Percentiles rank a stretch among this genome's conserved stretches.
Evolutionary conservation across 2,329 filamentous ascomycete species (phyloP).

Genomic region (Penicillium sp.): DNA sequence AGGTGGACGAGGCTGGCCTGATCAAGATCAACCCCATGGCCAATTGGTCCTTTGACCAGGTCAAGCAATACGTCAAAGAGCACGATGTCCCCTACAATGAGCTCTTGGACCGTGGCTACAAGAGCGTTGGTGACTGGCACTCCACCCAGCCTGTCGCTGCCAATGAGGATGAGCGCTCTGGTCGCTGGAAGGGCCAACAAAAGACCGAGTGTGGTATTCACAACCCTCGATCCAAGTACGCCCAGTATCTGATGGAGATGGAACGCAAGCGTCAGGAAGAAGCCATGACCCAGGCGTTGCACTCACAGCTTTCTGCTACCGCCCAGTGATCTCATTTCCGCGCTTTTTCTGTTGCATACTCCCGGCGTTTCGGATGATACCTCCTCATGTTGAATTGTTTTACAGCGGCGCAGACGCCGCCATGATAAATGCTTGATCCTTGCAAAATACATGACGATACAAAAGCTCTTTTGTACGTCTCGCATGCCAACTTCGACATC

Average conservation of each 20-base stretch:
- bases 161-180: conserved; percentile 90
- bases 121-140: conserved; percentile 97
- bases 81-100: conserved; percentile 90
- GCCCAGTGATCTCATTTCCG: conserved; percentile 20
- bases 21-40: conserved; percentile 97
- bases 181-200: conserved; percentile 89
- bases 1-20: conserved; percentile 83
- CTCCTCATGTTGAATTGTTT: conserved; percentile 4
- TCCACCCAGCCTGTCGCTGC: conserved; percentile 85
- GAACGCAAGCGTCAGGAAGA: conserved; percentile 61
- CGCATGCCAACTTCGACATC: conserved; percentile 7
- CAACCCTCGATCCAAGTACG: conserved; percentile 93
- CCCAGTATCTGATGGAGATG: conserved; percentile 71
- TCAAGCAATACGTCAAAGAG: conserved; percentile 77
- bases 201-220: conserved; percentile 99
- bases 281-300: conserved; percentile 45
- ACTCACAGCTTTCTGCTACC: conserved; percentile 27
- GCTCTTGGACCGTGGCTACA: conserved; percentile 89
- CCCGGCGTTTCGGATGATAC: conserved; percentile 22
- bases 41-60: conserved; percentile 87
- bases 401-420: conserved; percentile 6
- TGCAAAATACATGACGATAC: conserved; percentile 1
- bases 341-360: conserved; percentile 12
- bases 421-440: background rate
- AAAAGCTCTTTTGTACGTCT: conserved; percentile 6